Evolutionary conservation across 805 yeast species (phyloP).

Genomic region (Hanseniaspora meyeri): DNA sequence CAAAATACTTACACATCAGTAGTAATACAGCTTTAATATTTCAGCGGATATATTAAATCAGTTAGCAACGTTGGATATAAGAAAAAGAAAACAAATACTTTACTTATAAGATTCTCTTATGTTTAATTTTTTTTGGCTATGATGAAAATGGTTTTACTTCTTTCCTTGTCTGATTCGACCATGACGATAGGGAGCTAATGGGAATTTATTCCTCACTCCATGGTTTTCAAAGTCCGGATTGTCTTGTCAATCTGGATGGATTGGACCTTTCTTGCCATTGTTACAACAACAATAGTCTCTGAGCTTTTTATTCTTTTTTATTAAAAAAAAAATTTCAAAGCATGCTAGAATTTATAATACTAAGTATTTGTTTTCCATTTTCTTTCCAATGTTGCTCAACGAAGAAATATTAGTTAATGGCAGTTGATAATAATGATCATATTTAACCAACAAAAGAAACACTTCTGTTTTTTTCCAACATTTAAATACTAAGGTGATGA

Average conservation of each 20-base stretch:
- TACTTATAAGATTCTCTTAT: not conserved
- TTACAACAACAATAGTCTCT: slow-evolving; percentile 18
- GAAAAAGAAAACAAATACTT: not conserved
- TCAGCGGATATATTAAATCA: not conserved
- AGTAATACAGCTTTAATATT: not conserved
- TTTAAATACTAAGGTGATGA: slow-evolving; percentile 44
- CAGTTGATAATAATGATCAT: not conserved
- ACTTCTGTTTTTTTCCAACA: not conserved
- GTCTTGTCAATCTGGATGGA: slow-evolving; percentile 20
- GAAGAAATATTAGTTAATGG: not conserved
- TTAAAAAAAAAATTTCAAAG: not conserved
- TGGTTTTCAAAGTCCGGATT: slow-evolving; percentile 20
- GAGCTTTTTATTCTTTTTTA: slow-evolving; percentile 8
- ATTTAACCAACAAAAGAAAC: not conserved
- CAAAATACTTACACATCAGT: not conserved
- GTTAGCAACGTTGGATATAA: not conserved
- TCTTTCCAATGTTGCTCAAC: not conserved
- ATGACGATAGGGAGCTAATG: slow-evolving; percentile 67
- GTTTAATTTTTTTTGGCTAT: slow-evolving; percentile 21
- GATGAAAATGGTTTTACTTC: slow-evolving; percentile 56
- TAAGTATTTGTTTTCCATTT: not conserved
- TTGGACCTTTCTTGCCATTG: slow-evolving; percentile 79
- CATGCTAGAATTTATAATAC: not conserved
- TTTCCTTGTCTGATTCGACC: slow-evolving; percentile 89
- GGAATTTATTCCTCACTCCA: slow-evolving; percentile 11